phyloP scores from a whole-genome alignment of 352 stramenopile genomes.

The Pythium pyrilobum region DNA sequence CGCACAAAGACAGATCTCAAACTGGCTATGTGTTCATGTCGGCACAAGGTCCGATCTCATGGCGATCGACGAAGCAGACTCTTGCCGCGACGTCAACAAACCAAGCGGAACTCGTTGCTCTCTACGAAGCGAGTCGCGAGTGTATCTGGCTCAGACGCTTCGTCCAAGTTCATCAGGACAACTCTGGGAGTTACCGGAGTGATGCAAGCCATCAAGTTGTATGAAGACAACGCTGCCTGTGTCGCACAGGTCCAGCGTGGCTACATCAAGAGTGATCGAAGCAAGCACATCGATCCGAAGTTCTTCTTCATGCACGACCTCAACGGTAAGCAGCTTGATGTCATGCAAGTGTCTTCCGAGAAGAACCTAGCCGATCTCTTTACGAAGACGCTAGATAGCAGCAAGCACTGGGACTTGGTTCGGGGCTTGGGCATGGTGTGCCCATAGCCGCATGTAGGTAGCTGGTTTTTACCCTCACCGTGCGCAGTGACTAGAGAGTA shows the following conservation, averaged over 20 bases:
- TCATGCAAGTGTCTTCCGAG: slow-evolving; percentile 9
- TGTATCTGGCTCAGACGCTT: slow-evolving; percentile 17
- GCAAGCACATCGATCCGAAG: slow-evolving; percentile 22
- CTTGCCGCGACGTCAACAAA: slow-evolving; percentile 15
- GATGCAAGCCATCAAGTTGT: too few species aligned
- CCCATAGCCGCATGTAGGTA: slow-evolving; percentile 3
- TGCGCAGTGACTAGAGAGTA: neutral
- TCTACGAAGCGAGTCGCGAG: slow-evolving; percentile 17
- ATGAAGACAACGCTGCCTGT: too few species aligned
- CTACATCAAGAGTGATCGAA: slow-evolving; percentile 21
- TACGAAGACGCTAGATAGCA: slow-evolving; percentile 19
- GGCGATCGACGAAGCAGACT: slow-evolving; percentile 14
- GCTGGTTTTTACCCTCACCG: slow-evolving; percentile 13
- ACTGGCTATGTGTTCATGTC: slow-evolving; percentile 20
- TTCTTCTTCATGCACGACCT: slow-evolving; percentile 25
- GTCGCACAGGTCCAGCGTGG: slow-evolving; percentile 14
- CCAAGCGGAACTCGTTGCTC: slow-evolving; percentile 11
- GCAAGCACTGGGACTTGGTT: slow-evolving; percentile 18
- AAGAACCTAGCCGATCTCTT: slow-evolving; percentile 18
- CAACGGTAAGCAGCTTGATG: slow-evolving; percentile 12
- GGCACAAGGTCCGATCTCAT: slow-evolving; percentile 10
- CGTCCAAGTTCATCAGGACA: slow-evolving; percentile 16
- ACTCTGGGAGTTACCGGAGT: too few species aligned
- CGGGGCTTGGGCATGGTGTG: slow-evolving; percentile 7
- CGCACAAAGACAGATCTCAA: slow-evolving; percentile 16